These are phyloP conservation scores for Physcomitrium patens DNA, from an alignment of 225 moss, liverwort and hornwort species.

Conservation along the genomic window DNA sequence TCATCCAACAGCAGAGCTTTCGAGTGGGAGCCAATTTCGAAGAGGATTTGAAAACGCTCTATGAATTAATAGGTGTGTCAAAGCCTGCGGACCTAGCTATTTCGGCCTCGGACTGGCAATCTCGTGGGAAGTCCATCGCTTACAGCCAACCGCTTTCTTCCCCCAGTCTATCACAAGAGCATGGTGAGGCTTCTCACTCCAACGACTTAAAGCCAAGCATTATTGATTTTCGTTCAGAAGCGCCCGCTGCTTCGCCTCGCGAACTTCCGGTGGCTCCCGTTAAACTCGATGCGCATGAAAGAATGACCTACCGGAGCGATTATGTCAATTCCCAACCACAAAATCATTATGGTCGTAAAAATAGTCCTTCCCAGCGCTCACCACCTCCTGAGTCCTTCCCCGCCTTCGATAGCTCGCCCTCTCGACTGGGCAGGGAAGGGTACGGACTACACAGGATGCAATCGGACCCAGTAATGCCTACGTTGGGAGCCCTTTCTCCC, in stretches of 20 bases:
- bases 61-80: constrained; percentile 35
- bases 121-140: constrained; percentile 41
- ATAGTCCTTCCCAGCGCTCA: constrained; percentile 31
- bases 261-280: constrained; percentile 3
- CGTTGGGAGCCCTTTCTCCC: constrained; percentile 22
- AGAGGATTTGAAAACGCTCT: constrained; percentile 35
- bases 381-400: constrained; percentile 31
- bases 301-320: constrained; percentile 32
- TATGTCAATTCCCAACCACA: constrained; percentile 33
- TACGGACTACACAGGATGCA: constrained; percentile 37
- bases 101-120: constrained; percentile 49
- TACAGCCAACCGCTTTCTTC: constrained; percentile 55
- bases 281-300: constrained; percentile 33
- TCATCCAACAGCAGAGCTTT: constrained; percentile 46
- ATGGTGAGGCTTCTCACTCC: constrained; percentile 47
- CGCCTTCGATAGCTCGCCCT: constrained; percentile 6
- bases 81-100: constrained; percentile 55
- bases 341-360: constrained; percentile 19
- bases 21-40: constrained; percentile 39
- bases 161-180: constrained; percentile 33
- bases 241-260: constrained; percentile 40
- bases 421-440: constrained; percentile 15
- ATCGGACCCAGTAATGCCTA: constrained; percentile 42
- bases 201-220: constrained; percentile 41
- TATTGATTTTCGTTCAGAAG: constrained; percentile 44